phyloP scores from a whole-genome alignment of 1,139 yeast species.

The Blastobotrys malaysiensis region DNA sequence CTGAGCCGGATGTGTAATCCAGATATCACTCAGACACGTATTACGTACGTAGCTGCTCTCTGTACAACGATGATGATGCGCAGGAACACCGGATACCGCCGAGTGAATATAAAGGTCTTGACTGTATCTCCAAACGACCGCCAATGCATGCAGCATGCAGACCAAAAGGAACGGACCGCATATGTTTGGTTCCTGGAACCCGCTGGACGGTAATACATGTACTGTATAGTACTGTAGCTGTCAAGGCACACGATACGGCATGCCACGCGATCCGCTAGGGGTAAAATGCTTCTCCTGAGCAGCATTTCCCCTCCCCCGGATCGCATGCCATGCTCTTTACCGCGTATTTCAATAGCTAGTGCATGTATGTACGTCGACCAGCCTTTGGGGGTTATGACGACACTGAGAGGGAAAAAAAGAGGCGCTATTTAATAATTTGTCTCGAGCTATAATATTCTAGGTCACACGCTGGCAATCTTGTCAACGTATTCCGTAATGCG shows the following conservation, averaged over 20 bases:
- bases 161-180: not conserved
- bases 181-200: not conserved
- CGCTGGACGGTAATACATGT: not conserved
- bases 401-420: too few relatives aligned
- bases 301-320: too few relatives aligned
- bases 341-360: too few relatives aligned
- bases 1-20: not conserved
- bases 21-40: not conserved
- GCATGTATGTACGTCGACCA: too few relatives aligned
- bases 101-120: not conserved
- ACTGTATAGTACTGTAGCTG: not conserved
- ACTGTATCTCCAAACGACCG: not conserved
- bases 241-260: not conserved
- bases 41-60: not conserved
- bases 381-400: too few relatives aligned
- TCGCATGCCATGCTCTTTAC: too few relatives aligned
- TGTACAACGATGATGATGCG: not conserved
- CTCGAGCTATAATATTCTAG: too few relatives aligned
- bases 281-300: not conserved
- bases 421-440: too few relatives aligned
- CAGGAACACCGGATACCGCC: slow-evolving; percentile 1
- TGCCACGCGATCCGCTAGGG: not conserved
- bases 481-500: not conserved
- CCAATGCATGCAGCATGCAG: not conserved
- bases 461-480: too few relatives aligned